Conservation (phyloP, 345 rosid genomes). For the Turritis glabra region DNA sequence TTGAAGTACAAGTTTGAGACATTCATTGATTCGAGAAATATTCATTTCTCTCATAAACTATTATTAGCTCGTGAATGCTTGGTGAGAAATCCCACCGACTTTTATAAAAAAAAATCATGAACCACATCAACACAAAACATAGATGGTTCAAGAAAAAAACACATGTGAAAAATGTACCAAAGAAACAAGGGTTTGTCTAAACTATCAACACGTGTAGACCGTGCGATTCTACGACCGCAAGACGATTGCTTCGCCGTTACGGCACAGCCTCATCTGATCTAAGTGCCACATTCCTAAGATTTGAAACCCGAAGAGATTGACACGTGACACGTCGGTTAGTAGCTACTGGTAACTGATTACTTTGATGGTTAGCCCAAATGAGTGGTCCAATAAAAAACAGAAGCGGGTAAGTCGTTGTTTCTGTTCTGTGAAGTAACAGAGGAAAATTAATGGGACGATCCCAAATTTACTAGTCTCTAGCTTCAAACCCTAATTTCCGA, state of each 20-base stretch:
- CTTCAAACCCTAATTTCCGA: slow-evolving; percentile 46
- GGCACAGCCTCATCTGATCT: background rate
- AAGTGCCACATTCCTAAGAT: slow-evolving; percentile 13
- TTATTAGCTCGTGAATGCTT: too few species aligned
- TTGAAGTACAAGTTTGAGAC: too few species aligned
- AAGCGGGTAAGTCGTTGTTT: slow-evolving; percentile 33
- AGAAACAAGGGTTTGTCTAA: background rate
- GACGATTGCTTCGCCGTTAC: background rate
- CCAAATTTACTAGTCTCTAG: slow-evolving; percentile 48
- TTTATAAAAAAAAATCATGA: too few species aligned
- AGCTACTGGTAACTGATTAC: slow-evolving; percentile 10
- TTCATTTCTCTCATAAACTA: too few species aligned
- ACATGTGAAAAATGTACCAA: background rate
- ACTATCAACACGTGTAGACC: slow-evolving; percentile 11
- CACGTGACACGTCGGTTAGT: slow-evolving; percentile 27
- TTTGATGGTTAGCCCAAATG: slow-evolving; percentile 26
- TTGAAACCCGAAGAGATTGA: background rate
- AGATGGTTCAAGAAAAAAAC: background rate
- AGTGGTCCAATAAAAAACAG: slow-evolving; percentile 33
- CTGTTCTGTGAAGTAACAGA: slow-evolving; percentile 30
- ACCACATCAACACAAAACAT: too few species aligned
- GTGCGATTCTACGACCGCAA: background rate
- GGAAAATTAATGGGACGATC: background rate
- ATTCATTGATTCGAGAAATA: too few species aligned
- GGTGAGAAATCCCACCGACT: too few species aligned